Percentiles rank a stretch among this genome's conserved stretches.
These are phyloP conservation scores for Microdochium trichocladiopsis DNA, from an alignment of 2,329 filamentous ascomycete species.

Conservation along the genomic window DNA sequence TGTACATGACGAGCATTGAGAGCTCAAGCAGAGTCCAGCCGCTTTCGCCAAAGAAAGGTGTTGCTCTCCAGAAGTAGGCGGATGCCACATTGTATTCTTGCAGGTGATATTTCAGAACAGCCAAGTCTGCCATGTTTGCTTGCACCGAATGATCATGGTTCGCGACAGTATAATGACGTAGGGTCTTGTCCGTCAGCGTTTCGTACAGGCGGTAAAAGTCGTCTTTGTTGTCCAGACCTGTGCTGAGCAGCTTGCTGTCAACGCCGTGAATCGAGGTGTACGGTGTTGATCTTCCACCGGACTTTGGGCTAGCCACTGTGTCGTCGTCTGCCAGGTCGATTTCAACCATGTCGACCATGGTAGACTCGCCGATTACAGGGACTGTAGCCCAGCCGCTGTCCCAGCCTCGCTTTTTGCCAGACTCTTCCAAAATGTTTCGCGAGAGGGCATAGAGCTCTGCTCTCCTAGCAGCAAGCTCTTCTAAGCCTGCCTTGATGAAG, in stretches of 20 bases:
- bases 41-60: slow-evolving; percentile 69
- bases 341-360: slow-evolving; percentile 46
- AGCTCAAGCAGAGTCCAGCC: slow-evolving; percentile 77
- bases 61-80: slow-evolving; percentile 70
- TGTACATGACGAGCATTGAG: slow-evolving; percentile 80
- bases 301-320: slow-evolving; percentile 16
- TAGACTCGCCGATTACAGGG: slow-evolving; percentile 37
- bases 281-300: slow-evolving; percentile 7
- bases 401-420: slow-evolving; percentile 70
- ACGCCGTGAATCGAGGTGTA: slow-evolving; percentile 36
- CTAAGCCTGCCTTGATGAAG: slow-evolving; percentile 58
- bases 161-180: slow-evolving; percentile 76
- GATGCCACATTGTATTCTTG: slow-evolving; percentile 69
- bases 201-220: slow-evolving; percentile 64
- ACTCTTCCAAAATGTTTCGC: slow-evolving; percentile 67
- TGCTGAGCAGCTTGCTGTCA: slow-evolving; percentile 48
- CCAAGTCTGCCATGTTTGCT: slow-evolving; percentile 75
- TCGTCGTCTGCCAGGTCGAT: slow-evolving; percentile 43
- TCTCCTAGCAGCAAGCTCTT: slow-evolving; percentile 74
- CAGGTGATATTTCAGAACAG: slow-evolving; percentile 72
- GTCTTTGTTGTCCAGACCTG: slow-evolving; percentile 52
- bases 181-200: slow-evolving; percentile 74
- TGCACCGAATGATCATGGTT: slow-evolving; percentile 73
- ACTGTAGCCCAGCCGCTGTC: slow-evolving; percentile 65
- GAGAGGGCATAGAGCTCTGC: slow-evolving; percentile 79